A percentile compares a stretch with the other conserved stretches of the same genome.
phyloP scores from a whole-genome alignment of 164 flowering plant species.

The Vitis vinifera region ASM3070453v1 NC_081807.1:1578001-1578500 shows the following conservation, averaged over 20 bases:
- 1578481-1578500: slow-evolving; percentile 25
- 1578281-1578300: not conserved
- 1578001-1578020: not conserved
- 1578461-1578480: not conserved
- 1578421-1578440: slow-evolving; percentile 8
- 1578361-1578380: not conserved
- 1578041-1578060: no score
- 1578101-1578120: no score
- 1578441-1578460: slow-evolving; percentile 7
- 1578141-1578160: no score
- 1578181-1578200: no score
- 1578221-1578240: not conserved
- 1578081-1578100: no score
- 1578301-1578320: not conserved
- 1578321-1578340: slow-evolving; percentile 2
- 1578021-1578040: not conserved
- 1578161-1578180: no score
- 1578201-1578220: no score
- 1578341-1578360: not conserved
- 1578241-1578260: not conserved
- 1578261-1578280: not conserved
- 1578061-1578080: no score
- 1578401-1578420: not conserved
- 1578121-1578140: no score
- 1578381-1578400: not conserved